Percentiles rank a stretch among this genome's conserved stretches.
Evolutionary conservation across 2,329 filamentous ascomycete genomes (phyloP).

Genomic region (Diaporthe helianthi): DNA sequence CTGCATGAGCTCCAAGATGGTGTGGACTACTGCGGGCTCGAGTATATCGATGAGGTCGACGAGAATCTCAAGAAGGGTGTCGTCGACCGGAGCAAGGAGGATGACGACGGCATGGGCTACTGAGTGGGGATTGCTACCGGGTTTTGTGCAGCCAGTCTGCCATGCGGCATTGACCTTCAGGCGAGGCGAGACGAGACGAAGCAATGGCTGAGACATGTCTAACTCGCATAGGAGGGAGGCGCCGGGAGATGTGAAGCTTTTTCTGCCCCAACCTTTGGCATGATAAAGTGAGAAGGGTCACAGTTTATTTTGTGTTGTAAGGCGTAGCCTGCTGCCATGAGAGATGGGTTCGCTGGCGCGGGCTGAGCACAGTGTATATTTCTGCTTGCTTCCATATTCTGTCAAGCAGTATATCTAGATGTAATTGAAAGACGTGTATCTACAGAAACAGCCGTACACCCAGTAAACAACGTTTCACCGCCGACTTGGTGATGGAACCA

Average conservation of each 20-base stretch:
- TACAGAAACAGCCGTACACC: background rate
- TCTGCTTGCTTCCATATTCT: background rate
- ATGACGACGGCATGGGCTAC: constrained; percentile 33
- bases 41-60: constrained; percentile 30
- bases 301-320: too few species aligned
- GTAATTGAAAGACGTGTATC: background rate
- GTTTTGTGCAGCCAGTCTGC: background rate
- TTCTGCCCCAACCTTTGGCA: background rate
- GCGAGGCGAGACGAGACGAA: background rate
- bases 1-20: constrained; percentile 19
- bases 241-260: background rate
- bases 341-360: background rate
- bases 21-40: constrained; percentile 18
- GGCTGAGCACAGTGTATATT: background rate
- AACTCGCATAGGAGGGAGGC: background rate
- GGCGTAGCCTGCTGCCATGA: background rate
- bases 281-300: background rate
- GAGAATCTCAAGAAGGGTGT: constrained; percentile 16
- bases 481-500: too few species aligned
- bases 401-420: background rate
- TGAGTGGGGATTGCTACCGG: background rate
- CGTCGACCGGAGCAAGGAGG: constrained; percentile 27
- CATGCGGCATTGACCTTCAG: too few species aligned
- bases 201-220: background rate
- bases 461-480: background rate